Evolutionary conservation across 129 eudicot genomes (phyloP), one percentile per base, ranked within the genome.

Genomic region (Cynara cardunculus): DNA sequence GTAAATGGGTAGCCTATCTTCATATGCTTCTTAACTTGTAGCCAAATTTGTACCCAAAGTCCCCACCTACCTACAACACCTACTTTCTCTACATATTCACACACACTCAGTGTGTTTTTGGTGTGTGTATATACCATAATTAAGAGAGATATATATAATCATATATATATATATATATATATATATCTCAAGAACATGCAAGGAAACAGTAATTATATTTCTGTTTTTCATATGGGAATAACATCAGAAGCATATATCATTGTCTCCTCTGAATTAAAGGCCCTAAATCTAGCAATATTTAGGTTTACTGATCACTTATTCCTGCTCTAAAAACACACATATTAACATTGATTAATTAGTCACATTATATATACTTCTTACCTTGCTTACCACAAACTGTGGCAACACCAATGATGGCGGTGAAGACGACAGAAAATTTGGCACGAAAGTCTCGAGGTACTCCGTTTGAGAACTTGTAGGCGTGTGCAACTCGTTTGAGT

Each of bases 181-280:
- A 53, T 73, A 77, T 39, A 77, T 71, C 71, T 56, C 26, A 77
- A 83, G 78, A 83, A 83, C 86, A 83, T 83, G 82, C 27, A 73
- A 83, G 66, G 44, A 72, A 83, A 77, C 69, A 71, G 82, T 34
- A 83, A 82, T 56, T 56, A 39, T 78, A 62, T 77, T 56, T 65
- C 7, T 44, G 37, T 71, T 76, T 73, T 61, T 71, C 78, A 71
- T 49, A 69, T 27, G 82, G 86, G 74, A 77, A 70, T 83, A 61
- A 62, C 74, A 77, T 83, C 82, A 77, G 69, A 77, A 30, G 71
- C 74, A 71, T 77, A 71, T 77, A 78, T 78, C 73, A 83, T 77
- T 83, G 86, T 83, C 69, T 73, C 86, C 82, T 77, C 82, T 77
- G 79, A 83, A 83, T 61, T 83, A 41, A 83, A 71, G 86, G 30